Evolutionary conservation across 2,329 filamentous ascomycete genomes (phyloP), one percentile per base, ranked within the genome.

Genomic region (Lasiodiplodia theobromae): DNA sequence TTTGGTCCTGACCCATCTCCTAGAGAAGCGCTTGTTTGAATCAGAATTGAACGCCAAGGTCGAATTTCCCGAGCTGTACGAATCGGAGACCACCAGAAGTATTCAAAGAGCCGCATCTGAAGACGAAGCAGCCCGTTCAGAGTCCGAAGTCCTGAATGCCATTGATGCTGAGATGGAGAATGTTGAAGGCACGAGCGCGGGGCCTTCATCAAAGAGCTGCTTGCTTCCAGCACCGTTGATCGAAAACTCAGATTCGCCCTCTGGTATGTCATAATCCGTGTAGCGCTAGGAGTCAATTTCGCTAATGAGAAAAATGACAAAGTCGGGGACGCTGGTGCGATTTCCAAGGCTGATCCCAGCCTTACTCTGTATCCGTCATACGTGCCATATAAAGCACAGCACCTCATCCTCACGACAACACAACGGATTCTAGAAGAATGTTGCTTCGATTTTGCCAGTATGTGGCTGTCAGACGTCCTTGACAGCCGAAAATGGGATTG

Each of bases 391-490:
- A 71, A 72, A 37, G 69, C 76, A 3, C 79, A 82, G 66, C 78
- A 82, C 72, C 58, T 74, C 2, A 75, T 82, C 49, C 74, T 82
- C n/a, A 77, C 72, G 37, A 75, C 73, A 49, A 70, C 73, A 8
- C 80, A 82, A 69, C 69, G 71, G 8, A 56, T 81, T 21, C 74
- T 82, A 4, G 80, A 82, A 69, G 76, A 79, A 67, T 77, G 75
- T 67, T 82, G 79, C 71, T 82, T 80, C 69, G 76, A 81, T 8
- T 82, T 81, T 62, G 73, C 74, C 25, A 71, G 69, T n/a, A 76
- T 73, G 66, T 78, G 76, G 75, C 57, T 79, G 18, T 77, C 80
- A 7, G 68, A 68, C 0, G 65, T 78, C 16, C 70, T 81, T 31
- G 28, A 69, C 52, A 66, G 75, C 16, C 69, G 73, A 18, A 70